phyloP scores from a whole-genome alignment of 495 filamentous ascomycete genomes.

The Apiosordaria backusii region DNA sequence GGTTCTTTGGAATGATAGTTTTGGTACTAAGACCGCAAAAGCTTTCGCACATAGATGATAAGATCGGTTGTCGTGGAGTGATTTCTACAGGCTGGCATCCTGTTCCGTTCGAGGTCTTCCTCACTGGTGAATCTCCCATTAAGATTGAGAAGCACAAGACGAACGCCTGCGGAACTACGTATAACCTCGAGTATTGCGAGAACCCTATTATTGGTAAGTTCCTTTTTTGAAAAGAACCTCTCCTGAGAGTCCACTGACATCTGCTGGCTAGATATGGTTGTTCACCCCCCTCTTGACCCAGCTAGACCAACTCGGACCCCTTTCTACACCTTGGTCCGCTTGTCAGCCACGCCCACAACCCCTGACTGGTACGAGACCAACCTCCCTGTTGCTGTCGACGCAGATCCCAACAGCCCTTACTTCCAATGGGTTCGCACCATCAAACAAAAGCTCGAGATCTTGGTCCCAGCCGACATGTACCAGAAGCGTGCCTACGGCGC shows the following conservation, averaged over 20 bases:
- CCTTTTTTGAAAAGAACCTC: background rate
- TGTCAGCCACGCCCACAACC: constrained; percentile 44
- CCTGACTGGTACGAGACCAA: constrained; percentile 46
- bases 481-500: constrained; percentile 22
- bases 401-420: constrained; percentile 6
- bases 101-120: constrained; percentile 38
- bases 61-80: constrained; percentile 39
- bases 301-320: constrained; percentile 28
- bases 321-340: constrained; percentile 42
- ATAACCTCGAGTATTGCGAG: constrained; percentile 23
- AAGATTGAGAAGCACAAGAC: constrained; percentile 25
- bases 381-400: constrained; percentile 15
- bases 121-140: constrained; percentile 20
- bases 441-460: constrained; percentile 36
- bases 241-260: background rate
- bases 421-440: constrained; percentile 45
- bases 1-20: constrained; percentile 14
- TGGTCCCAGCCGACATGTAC: constrained; percentile 30
- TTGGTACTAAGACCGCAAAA: constrained; percentile 8
- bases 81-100: constrained; percentile 39
- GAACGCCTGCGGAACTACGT: constrained; percentile 38
- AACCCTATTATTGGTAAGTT: constrained; percentile 47
- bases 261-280: constrained; percentile 36
- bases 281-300: constrained; percentile 41
- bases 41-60: constrained; percentile 34